Conservation (phyloP, 2,329 filamentous ascomycete genomes). For the Fusarium sp. region DNA sequence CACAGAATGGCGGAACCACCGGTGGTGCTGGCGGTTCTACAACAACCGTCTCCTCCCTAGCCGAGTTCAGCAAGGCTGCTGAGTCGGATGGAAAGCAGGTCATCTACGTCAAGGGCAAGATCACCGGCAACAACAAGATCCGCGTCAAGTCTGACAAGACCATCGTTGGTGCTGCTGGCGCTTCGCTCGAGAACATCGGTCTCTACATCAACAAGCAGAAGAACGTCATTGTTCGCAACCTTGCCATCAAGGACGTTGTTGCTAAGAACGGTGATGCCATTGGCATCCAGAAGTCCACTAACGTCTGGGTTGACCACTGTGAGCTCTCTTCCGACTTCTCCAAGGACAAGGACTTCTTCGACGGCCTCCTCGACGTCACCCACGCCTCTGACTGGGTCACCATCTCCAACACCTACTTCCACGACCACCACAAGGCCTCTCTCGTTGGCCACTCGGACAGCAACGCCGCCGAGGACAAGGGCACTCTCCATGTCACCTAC, state of each 20-base stretch:
- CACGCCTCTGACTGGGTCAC: slow-evolving; percentile 74
- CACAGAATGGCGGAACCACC: slow-evolving; percentile 59
- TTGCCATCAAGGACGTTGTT: slow-evolving; percentile 68
- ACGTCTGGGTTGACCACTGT: slow-evolving; percentile 77
- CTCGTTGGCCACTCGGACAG: slow-evolving; percentile 71
- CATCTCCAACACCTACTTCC: slow-evolving; percentile 53
- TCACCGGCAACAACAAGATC: slow-evolving; percentile 57
- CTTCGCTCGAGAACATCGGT: slow-evolving; percentile 61
- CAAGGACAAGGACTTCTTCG: slow-evolving; percentile 77
- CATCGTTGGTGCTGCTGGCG: slow-evolving; percentile 58
- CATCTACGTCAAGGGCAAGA: slow-evolving; percentile 58
- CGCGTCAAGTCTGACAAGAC: slow-evolving; percentile 61
- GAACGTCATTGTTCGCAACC: slow-evolving; percentile 74
- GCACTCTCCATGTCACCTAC: slow-evolving; percentile 74
- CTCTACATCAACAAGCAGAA: slow-evolving; percentile 64
- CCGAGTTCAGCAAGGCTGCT: slow-evolving; percentile 61
- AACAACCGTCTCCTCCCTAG: slow-evolving; percentile 59
- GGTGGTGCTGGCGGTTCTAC: slow-evolving; percentile 65
- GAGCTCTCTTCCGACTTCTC: slow-evolving; percentile 71
- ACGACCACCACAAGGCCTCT: slow-evolving; percentile 67
- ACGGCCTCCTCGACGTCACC: slow-evolving; percentile 74
- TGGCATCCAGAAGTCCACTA: slow-evolving; percentile 67
- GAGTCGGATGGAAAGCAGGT: slow-evolving; percentile 59
- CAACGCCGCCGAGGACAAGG: slow-evolving; percentile 70
- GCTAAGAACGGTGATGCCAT: slow-evolving; percentile 71